Evolutionary conservation across 2,329 filamentous ascomycete species (phyloP), one percentile per base, ranked within the genome.

Genomic region (Pezicula rhizophila): DNA sequence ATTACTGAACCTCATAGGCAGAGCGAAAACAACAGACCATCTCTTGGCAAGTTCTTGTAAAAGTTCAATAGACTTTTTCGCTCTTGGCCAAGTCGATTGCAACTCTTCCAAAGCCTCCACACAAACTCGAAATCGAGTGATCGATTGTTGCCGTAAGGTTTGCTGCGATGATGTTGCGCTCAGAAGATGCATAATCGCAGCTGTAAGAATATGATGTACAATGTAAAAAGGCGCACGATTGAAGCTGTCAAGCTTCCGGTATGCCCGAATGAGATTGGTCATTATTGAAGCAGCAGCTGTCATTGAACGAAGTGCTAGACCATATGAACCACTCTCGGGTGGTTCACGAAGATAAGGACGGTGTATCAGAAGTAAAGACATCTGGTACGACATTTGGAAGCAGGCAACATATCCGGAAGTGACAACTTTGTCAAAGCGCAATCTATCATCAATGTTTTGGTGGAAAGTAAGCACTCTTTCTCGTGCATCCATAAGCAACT

Each of bases 361-460:
- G 26, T 51, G 45, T 23, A 51, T 51, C 4, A 51, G 23, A 10
- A 51, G 17, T 6, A 48, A 41, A 35, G 49, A 51, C 49, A 48
- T 51, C 28, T 51, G 40, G 26, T 51, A 51, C 12, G 49, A 51
- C 49, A 51, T 51, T 10, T 48, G 49, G 7, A 51, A 42, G 17
- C 20, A 42, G n/a, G 25, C 25, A 18, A 48, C 26, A 42, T n/a
- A 20, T 31, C 35, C 10, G 7, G 18, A 31, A 12, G 17, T 15
- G 6, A 12, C 15, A 18, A 38, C n/a, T 28, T 26, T 42, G 12
- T 28, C n/a, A 10, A 42, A 42, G 23, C 25, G 40, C 11, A 42
- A 20, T 12, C 40, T 23, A 10, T 26, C 25, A 10, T 42, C 40
- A 28, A 26, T 42, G 10, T 15, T 28, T 11, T 26, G 40, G 26